Evolutionary conservation across 148 eudicot species (phyloP).

Genomic region (Gaultheria prostrata): DNA sequence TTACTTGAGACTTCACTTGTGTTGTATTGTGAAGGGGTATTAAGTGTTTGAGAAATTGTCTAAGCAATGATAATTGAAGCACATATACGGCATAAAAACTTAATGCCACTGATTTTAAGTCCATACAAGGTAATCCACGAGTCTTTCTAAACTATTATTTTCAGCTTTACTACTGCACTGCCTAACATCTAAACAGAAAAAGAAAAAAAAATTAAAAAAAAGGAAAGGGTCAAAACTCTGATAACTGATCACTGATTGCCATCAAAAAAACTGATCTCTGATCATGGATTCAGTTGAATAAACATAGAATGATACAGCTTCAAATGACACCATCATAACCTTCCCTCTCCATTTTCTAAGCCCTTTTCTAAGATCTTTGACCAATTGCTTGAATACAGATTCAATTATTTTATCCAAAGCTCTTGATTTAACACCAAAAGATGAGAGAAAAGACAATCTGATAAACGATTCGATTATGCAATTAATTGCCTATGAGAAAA

Average conservation of each 20-base stretch:
- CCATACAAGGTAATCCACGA: not conserved
- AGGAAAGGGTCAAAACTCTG: no score
- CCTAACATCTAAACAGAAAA: not conserved
- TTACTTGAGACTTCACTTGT: not conserved
- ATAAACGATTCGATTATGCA: not conserved
- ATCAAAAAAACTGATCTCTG: not conserved
- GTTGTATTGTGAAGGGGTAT: not conserved
- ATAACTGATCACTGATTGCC: no score
- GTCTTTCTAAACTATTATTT: no score
- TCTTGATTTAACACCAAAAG: not conserved
- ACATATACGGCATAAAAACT: not conserved
- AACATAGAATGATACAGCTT: not conserved
- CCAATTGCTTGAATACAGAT: not conserved
- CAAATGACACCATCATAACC: not conserved
- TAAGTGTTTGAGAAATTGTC: not conserved
- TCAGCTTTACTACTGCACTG: not conserved
- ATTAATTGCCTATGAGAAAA: not conserved
- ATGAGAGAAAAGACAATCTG: not conserved
- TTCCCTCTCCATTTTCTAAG: not conserved
- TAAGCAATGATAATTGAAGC: not conserved
- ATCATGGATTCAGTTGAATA: not conserved
- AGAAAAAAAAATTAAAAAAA: no score
- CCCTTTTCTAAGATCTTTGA: not conserved
- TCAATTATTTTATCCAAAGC: slow-evolving; percentile 14
- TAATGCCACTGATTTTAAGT: not conserved